A percentile compares a stretch with the other conserved stretches of the same genome.
Conservation (phyloP, 75 land plant genomes). For the Isoetes taiwanensis region DNA sequence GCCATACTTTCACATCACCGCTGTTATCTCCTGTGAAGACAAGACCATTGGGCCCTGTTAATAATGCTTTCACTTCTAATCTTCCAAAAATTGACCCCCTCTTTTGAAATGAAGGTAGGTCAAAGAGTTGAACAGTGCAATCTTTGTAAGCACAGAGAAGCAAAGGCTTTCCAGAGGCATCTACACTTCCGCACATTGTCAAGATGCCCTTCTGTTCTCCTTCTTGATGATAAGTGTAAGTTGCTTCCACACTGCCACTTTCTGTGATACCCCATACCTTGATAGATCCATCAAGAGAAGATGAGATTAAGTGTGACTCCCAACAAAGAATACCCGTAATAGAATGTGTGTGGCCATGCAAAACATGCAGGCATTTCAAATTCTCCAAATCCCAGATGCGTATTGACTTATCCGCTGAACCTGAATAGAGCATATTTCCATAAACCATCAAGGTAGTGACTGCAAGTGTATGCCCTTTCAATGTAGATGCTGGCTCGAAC, state of each 20-base stretch:
- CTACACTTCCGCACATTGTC: neutral
- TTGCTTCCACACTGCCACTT: neutral
- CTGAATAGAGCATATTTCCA: neutral
- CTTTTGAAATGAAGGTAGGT: neutral
- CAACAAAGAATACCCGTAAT: neutral
- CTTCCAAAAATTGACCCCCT: neutral
- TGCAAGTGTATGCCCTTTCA: neutral
- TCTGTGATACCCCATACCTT: neutral
- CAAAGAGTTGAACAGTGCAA: neutral
- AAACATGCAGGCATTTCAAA: neutral
- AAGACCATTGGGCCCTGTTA: neutral
- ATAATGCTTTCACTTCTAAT: neutral
- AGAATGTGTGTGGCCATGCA: neutral
- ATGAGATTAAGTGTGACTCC: neutral
- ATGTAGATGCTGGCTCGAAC: too few relatives aligned
- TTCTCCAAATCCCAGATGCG: neutral
- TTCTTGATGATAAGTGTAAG: neutral
- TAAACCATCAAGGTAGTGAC: neutral
- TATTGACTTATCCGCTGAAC: neutral
- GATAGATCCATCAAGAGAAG: neutral
- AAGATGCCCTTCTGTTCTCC: neutral
- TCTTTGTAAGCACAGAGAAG: neutral
- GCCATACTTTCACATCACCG: constrained; percentile 1
- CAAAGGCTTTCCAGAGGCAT: neutral
- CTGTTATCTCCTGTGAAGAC: neutral